Percentiles rank a stretch among this genome's conserved stretches.
phyloP scores from a whole-genome alignment of 306 rosid genomes.

The Pueraria montana region DNA sequence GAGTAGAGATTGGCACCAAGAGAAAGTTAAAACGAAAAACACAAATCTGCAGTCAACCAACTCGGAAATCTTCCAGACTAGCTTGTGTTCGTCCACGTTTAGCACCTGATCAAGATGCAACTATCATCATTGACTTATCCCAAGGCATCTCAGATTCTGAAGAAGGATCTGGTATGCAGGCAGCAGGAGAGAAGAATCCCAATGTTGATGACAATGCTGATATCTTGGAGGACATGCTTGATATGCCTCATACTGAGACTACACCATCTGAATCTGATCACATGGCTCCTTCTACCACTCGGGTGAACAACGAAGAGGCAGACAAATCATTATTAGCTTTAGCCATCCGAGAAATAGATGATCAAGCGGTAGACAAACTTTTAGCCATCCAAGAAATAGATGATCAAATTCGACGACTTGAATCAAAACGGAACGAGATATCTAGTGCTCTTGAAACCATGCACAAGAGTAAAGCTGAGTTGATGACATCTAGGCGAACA shows the following conservation, averaged over 20 bases:
- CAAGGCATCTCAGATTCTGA: neutral
- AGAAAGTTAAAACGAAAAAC: slow-evolving; percentile 14
- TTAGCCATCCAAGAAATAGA: slow-evolving; percentile 40
- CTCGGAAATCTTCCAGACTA: slow-evolving; percentile 35
- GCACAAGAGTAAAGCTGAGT: slow-evolving; percentile 25
- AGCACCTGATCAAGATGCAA: neutral
- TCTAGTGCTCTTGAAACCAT: slow-evolving; percentile 6
- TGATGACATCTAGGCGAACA: slow-evolving; percentile 26
- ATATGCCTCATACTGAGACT: slow-evolving; percentile 12
- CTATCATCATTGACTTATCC: slow-evolving; percentile 3
- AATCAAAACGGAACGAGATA: slow-evolving; percentile 14
- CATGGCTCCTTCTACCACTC: neutral
- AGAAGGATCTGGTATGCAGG: neutral
- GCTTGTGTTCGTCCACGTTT: neutral
- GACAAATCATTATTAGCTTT: slow-evolving; percentile 20
- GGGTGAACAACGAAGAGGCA: slow-evolving; percentile 15
- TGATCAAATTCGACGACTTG: slow-evolving; percentile 44
- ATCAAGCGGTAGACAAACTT: too few relatives aligned
- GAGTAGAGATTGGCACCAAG: neutral
- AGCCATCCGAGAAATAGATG: slow-evolving; percentile 43
- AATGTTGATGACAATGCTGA: slow-evolving; percentile 33
- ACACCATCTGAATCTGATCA: neutral
- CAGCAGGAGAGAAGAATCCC: slow-evolving; percentile 4
- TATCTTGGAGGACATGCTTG: slow-evolving; percentile 43
- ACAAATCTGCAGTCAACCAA: neutral